Evolutionary conservation across 2,329 filamentous ascomycete genomes (phyloP).

Genomic region (Acrocalymma vagum): DNA sequence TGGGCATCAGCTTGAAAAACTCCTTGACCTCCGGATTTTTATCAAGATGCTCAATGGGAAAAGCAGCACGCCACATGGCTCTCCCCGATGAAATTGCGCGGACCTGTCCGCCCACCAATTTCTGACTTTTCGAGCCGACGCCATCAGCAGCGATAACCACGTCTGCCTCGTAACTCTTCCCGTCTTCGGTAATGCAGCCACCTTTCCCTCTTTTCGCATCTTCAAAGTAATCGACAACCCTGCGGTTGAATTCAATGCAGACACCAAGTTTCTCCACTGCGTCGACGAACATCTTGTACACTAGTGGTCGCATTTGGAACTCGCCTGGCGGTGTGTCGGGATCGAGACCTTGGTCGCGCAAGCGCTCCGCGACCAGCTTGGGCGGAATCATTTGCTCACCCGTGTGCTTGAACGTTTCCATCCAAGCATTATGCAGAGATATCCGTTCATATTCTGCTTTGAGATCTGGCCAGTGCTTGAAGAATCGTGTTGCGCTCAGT

Average conservation of each 20-base stretch:
- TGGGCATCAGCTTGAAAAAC: constrained; percentile 55
- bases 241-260: constrained; percentile 51
- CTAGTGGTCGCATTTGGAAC: constrained; percentile 65
- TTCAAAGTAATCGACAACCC: constrained; percentile 56
- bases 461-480: constrained; percentile 65
- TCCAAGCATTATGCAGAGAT: constrained; percentile 63
- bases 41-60: constrained; percentile 53
- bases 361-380: constrained; percentile 59
- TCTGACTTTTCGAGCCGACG: constrained; percentile 56
- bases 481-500: constrained; percentile 62
- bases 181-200: constrained; percentile 48
- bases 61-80: constrained; percentile 52
- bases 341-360: constrained; percentile 54
- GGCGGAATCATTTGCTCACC: constrained; percentile 59
- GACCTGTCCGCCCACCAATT: constrained; percentile 55
- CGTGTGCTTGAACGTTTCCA: constrained; percentile 64
- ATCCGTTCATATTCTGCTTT: constrained; percentile 60
- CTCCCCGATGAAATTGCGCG: constrained; percentile 49
- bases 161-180: constrained; percentile 52
- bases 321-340: constrained; percentile 61
- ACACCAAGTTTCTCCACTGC: constrained; percentile 57
- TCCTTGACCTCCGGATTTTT: constrained; percentile 57
- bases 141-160: constrained; percentile 51
- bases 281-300: constrained; percentile 64
- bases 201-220: constrained; percentile 49